Evolutionary conservation across 2,329 filamentous ascomycete genomes (phyloP), one percentile per base, ranked within the genome.

Genomic region (Pestalotiopsis sp.): DNA sequence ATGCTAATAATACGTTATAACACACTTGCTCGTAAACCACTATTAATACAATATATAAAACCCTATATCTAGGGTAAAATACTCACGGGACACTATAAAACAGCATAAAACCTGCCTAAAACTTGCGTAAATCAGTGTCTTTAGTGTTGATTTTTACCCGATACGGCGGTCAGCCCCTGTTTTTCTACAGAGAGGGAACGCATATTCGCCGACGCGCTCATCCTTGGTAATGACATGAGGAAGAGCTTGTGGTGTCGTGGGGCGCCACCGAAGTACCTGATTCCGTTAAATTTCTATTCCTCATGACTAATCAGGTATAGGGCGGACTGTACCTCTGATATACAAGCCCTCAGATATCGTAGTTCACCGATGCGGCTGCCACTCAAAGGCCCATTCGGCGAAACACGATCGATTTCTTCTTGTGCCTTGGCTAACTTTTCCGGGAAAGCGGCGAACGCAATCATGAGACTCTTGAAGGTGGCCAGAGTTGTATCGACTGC

Each of bases 401-500:
- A 45, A 4, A 68, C n/a, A 25, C 59, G 11, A 31, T 68, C 60
- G 4, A 64, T 20, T 23, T 68, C 60, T 13, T 57, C 25, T 13
- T 64, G 66, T 9, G 66, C 66, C 20, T 63, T 57, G 9, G 17
- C 27, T 2, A 68, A 60, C 31, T n/a, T 68, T 4, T 64, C 60
- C 14, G 66, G 60, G 20, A 56, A 45, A 9, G 66, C 66, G 7
- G 66, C 66, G 36, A 68, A 45, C 2, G 66, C 66, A 12, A 68
- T 23, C 66, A 68, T 63, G 25, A 68, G 66, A 38, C 49, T 68
- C 23, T 68, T 64, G 66, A 63, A 63, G 3, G 66, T 68, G 4
- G 59, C 60, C 41, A 63, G 9, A 2, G 66, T 68, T 13, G 66
- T 64, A 20, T 64, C 66, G 13, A 65, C 67, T 20, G 67, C 67